These are phyloP conservation scores for Vitis amurensis DNA, from an alignment of 164 flowering plant species.

Conservation along the genomic window DNA sequence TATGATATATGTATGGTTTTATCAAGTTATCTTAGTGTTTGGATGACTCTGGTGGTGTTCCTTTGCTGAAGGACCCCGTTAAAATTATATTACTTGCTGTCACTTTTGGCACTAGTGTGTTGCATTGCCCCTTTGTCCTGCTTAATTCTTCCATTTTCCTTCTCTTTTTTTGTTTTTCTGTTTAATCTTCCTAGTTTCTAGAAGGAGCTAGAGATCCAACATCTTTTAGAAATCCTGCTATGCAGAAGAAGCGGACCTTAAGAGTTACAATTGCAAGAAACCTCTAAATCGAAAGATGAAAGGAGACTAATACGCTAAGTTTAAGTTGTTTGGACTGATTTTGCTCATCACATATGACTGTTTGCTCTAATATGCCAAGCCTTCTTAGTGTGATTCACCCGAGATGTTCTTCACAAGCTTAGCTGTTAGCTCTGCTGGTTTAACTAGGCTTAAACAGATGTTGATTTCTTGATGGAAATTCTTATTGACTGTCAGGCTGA, in stretches of 20 bases:
- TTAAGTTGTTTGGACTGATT: too few species aligned
- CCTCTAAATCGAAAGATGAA: too few species aligned
- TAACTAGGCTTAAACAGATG: too few species aligned
- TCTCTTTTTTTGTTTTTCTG: not conserved
- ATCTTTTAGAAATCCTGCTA: not conserved
- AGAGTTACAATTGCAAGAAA: not conserved
- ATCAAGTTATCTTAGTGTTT: not conserved
- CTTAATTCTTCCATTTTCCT: not conserved
- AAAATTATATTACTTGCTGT: not conserved
- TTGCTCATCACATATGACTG: too few species aligned
- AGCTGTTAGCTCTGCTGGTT: too few species aligned
- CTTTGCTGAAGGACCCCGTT: not conserved
- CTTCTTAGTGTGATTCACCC: not conserved
- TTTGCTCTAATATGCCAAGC: not conserved
- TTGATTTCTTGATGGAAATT: too few species aligned
- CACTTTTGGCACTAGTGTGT: not conserved
- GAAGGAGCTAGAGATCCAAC: too few species aligned
- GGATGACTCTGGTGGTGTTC: too few species aligned
- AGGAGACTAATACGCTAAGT: too few species aligned
- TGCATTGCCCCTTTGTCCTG: not conserved
- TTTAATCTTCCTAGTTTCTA: not conserved
- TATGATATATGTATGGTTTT: not conserved
- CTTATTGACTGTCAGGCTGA: too few species aligned
- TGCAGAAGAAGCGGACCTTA: not conserved
- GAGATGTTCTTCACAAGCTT: too few species aligned